Conservation (phyloP, 2,329 filamentous ascomycete species). For the Aspergillus oerlinghausenensis region DNA sequence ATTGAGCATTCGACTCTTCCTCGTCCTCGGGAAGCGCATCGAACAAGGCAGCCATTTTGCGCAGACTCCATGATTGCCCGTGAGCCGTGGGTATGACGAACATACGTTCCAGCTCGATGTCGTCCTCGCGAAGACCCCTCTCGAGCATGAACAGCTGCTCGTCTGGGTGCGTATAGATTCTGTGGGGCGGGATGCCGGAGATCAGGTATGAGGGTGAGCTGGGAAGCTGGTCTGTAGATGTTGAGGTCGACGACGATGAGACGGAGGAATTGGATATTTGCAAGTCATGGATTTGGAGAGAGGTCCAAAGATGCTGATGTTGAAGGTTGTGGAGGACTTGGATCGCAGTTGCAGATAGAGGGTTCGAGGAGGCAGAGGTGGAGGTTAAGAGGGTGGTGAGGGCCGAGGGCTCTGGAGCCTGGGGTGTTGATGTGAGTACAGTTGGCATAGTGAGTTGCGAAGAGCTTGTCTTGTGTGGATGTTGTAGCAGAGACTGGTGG, state of each 20-base stretch:
- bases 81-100: conserved; percentile 58
- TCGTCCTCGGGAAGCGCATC: conserved; percentile 42
- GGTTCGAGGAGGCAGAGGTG: conserved; percentile 19
- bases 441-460: not conserved
- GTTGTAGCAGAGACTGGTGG: not conserved
- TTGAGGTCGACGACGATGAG: conserved; percentile 1
- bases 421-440: not conserved
- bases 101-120: conserved; percentile 48
- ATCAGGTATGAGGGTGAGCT: conserved; percentile 48
- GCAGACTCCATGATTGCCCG: conserved; percentile 57
- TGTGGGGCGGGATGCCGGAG: conserved; percentile 57
- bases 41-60: conserved; percentile 53
- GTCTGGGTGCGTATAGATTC: conserved; percentile 61
- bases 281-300: conserved; percentile 49
- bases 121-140: conserved; percentile 43
- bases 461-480: not conserved
- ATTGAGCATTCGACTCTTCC: conserved; percentile 10
- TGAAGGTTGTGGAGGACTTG: conserved; percentile 61
- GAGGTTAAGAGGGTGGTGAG: conserved; percentile 38
- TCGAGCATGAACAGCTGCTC: conserved; percentile 59
- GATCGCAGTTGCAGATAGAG: conserved; percentile 46
- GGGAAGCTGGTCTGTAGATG: conserved; percentile 5
- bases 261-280: conserved; percentile 4
- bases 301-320: conserved; percentile 59
- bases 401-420: conserved; percentile 31